Base-by-base conservation (phyloP, 495 filamentous ascomycete species). In the Podospora fimiseda region DNA sequence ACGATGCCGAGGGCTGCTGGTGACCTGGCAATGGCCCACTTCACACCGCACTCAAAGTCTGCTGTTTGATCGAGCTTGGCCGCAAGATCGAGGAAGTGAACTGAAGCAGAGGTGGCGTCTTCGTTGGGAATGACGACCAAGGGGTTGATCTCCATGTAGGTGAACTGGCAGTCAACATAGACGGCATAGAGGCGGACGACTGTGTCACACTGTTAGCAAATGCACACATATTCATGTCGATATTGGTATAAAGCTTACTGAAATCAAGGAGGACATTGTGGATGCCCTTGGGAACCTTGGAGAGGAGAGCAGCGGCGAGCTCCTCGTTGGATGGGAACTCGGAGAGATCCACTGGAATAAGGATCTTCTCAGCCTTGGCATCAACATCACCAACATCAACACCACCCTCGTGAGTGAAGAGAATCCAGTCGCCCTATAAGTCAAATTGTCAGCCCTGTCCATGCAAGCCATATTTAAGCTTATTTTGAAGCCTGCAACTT, bases 91-190 rank as follows among this genome's bases (percentile, higher is more conserved):
- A 99, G 83, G 85, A 97, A 99, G 81, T 95, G 81, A 27, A 99
- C 93, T 23, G 94, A 83, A 40, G 93, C 94, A 48, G 90, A 95
- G 65, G 93, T 97, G 55, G 75, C 83, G 60, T 89, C 82, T 53
- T 82, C 84, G 75, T 97, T 99, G 66, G 93, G 93, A 62, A 99
- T 91, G 64, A 96, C 93, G 50, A 99, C 93, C 54, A 99, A 75
- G 49, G 93, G 93, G 80, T 99, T 99, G 80, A 99, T 99, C 75
- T 99, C 93, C 55, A 99, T 90, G 77, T 97, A 97, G 66, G 93
- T 97, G 81, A 99, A 99, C 75, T 99, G 93, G 85, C 89, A 95
- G 80, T 99, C 93, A 50, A 99, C 93, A 63, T 97, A 99, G 78
- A 99, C 93, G 66, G 90, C 91, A 67, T 96, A 96, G 40, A 91